Percentiles rank a stretch among this genome's conserved stretches.
Evolutionary conservation across 1,139 yeast genomes (phyloP).

Genomic region (Candida sp.): DNA sequence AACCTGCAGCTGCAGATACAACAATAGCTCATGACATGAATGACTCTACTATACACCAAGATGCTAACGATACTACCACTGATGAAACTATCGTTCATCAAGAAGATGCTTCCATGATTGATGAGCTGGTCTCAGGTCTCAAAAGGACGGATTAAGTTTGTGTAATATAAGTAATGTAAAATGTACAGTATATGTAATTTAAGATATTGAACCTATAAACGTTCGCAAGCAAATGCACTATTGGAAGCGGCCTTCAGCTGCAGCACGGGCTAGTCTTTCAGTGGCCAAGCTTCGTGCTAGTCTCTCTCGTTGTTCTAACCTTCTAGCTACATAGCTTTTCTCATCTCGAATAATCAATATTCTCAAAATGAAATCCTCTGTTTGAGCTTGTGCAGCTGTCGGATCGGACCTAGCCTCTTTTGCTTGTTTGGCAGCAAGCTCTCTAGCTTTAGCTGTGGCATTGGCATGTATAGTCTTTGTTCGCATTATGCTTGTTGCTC

Average conservation of each 20-base stretch:
- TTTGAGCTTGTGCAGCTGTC: conserved; percentile 50
- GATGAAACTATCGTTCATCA: conserved; percentile 38
- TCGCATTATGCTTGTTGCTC: conserved; percentile 59
- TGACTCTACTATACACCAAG: conserved; percentile 44
- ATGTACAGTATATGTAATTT: background rate
- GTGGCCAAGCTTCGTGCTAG: conserved; percentile 64
- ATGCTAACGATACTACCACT: conserved; percentile 41
- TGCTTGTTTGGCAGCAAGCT: conserved; percentile 48
- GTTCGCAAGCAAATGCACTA: background rate
- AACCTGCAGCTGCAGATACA: conserved; percentile 24
- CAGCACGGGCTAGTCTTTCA: conserved; percentile 49
- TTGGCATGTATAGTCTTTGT: conserved; percentile 70
- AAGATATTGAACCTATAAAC: too few relatives aligned
- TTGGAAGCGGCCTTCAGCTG: conserved; percentile 36
- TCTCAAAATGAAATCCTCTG: conserved; percentile 68
- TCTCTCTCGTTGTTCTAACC: conserved; percentile 61
- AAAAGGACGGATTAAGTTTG: background rate
- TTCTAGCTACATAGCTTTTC: conserved; percentile 45
- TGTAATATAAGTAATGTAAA: background rate
- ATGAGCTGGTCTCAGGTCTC: conserved; percentile 8
- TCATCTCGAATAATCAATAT: conserved; percentile 47
- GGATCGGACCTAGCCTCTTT: conserved; percentile 53
- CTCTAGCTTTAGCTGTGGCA: conserved; percentile 62
- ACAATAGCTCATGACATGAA: conserved; percentile 37
- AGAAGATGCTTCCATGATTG: conserved; percentile 23